Evolutionary conservation across 148 eudicot species (phyloP).

Genomic region (Amaranthus hypochondriacus): DNA sequence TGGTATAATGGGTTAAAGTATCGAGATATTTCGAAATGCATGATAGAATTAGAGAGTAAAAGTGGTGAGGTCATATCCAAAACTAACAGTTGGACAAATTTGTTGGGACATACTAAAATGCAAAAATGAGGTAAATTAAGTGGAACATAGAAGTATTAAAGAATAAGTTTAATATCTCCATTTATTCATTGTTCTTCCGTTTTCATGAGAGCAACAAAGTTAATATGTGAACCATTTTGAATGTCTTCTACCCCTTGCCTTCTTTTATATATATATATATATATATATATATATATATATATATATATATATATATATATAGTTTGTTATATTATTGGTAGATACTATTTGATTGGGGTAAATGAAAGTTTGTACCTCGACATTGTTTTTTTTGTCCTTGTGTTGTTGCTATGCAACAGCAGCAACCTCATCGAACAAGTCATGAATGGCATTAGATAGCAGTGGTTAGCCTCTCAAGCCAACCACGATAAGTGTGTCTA

Average conservation of each 20-base stretch:
- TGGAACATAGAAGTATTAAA: neutral
- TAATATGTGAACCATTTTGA: neutral
- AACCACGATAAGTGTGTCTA: constrained; percentile 7
- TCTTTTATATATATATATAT: too few species aligned
- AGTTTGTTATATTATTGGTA: neutral
- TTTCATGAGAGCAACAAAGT: constrained; percentile 1
- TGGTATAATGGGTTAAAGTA: too few species aligned
- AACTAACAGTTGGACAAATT: too few species aligned
- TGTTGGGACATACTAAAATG: too few species aligned
- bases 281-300: too few species aligned
- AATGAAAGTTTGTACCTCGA: constrained; percentile 18
- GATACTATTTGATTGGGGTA: neutral
- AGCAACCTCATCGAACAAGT: constrained; percentile 22
- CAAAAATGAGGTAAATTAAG: too few species aligned
- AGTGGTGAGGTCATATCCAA: too few species aligned
- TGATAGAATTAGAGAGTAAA: too few species aligned
- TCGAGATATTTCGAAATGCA: too few species aligned
- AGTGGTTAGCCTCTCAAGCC: constrained; percentile 24
- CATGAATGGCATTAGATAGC: constrained; percentile 20
- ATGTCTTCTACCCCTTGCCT: neutral
- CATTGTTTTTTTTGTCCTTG: neutral
- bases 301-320: too few species aligned
- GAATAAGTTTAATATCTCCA: constrained; percentile 12
- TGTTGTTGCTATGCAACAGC: neutral
- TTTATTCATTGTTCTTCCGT: neutral